Evolutionary conservation across 768 basidiomycete genomes (phyloP).

Genomic region (Lentinula raphanica): DNA sequence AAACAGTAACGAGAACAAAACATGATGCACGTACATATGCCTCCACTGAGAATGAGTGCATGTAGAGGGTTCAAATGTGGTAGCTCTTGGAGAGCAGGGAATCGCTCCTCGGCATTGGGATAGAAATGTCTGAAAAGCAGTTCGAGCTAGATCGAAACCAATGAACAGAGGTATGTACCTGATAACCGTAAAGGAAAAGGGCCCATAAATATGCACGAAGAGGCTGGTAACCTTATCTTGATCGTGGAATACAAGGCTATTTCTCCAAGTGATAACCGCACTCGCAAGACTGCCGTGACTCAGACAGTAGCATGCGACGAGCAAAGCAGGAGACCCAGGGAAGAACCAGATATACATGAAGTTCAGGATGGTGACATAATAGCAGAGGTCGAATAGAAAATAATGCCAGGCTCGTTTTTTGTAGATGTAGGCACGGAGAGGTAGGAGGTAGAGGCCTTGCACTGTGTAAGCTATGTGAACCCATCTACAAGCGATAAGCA

Average conservation of each 20-base stretch:
- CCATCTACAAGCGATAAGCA: conserved; percentile 49
- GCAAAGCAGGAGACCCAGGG: conserved; percentile 71
- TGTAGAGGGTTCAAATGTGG: conserved; percentile 62
- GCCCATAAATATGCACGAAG: conserved; percentile 92
- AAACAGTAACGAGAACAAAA: background rate
- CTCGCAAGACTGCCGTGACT: conserved; percentile 88
- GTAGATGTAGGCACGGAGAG: conserved; percentile 78
- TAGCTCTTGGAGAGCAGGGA: conserved; percentile 78
- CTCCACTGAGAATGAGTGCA: conserved; percentile 74
- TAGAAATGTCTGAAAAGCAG: conserved; percentile 71
- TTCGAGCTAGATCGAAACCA: conserved; percentile 8
- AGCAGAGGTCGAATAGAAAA: conserved; percentile 90
- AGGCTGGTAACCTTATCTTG: conserved; percentile 93
- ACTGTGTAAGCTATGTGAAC: conserved; percentile 83
- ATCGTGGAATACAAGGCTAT: conserved; percentile 97
- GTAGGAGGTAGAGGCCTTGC: conserved; percentile 73
- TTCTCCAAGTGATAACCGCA: conserved; percentile 97
- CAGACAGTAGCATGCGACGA: conserved; percentile 89
- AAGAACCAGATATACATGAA: conserved; percentile 90
- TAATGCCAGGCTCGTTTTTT: conserved; percentile 94
- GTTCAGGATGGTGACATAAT: conserved; percentile 89
- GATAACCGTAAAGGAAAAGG: conserved; percentile 88
- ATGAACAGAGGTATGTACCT: conserved; percentile 44
- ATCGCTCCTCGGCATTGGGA: conserved; percentile 69
- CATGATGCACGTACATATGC: conserved; percentile 64